phyloP scores from a whole-genome alignment of 345 rosid species.

The Carallia brachiata region DNA sequence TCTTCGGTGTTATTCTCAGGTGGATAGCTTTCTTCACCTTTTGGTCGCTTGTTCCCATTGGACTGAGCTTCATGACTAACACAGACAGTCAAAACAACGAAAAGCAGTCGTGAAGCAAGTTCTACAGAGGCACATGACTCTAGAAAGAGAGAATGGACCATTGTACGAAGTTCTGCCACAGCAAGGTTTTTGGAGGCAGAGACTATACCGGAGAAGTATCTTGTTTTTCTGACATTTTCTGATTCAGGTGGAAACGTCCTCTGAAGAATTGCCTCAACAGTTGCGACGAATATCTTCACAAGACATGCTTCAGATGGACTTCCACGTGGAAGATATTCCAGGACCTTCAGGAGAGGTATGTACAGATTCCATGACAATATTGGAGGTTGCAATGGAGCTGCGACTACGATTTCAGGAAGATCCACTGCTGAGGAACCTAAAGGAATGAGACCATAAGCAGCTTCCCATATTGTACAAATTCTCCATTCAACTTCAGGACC shows the following conservation, averaged over 20 bases:
- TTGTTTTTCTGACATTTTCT: constrained; percentile 51
- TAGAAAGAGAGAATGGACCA: constrained; percentile 93
- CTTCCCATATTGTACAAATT: constrained; percentile 99
- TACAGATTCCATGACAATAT: constrained; percentile 88
- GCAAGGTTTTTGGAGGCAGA: constrained; percentile 84
- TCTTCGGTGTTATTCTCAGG: constrained; percentile 43
- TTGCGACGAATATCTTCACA: constrained; percentile 93
- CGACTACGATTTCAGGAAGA: constrained; percentile 94
- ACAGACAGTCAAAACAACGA: constrained; percentile 93
- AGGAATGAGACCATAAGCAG: constrained; percentile 94
- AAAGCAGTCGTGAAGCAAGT: constrained; percentile 90
- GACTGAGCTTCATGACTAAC: constrained; percentile 96
- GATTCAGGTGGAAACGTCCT: constrained; percentile 81
- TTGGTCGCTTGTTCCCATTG: constrained; percentile 64
- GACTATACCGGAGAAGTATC: constrained; percentile 49
- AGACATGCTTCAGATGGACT: constrained; percentile 99
- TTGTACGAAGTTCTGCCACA: constrained; percentile 92
- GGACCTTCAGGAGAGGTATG: constrained; percentile 95
- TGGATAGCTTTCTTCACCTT: constrained; percentile 46
- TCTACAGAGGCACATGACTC: constrained; percentile 88
- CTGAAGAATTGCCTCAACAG: constrained; percentile 85
- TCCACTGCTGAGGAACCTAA: constrained; percentile 92
- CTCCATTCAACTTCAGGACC: constrained; percentile 99
- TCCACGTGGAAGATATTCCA: constrained; percentile 96
- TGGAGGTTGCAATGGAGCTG: constrained; percentile 92